phyloP scores from a whole-genome alignment of 306 rosid genomes.

The Prunus mume region DNA sequence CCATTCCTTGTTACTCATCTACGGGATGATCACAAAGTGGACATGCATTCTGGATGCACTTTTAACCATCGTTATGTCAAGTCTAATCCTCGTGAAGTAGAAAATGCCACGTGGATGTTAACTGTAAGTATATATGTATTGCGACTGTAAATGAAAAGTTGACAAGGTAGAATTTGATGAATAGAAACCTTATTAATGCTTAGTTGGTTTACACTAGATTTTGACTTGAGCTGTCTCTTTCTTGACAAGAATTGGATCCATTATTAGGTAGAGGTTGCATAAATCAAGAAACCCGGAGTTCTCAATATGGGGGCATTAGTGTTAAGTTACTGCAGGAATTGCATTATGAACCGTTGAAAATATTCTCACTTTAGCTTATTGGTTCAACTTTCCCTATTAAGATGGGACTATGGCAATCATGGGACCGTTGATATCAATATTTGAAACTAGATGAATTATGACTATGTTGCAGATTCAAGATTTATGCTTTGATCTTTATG shows the following conservation, averaged over 20 bases:
- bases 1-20: constrained; percentile 63
- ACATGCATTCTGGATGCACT: constrained; percentile 80
- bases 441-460: background rate
- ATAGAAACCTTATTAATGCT: background rate
- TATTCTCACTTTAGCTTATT: background rate
- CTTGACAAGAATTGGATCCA: background rate
- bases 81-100: constrained; percentile 77
- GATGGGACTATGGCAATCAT: background rate
- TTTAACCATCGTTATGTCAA: constrained; percentile 83
- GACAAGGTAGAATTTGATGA: background rate
- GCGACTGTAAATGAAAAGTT: background rate
- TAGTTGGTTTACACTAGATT: background rate
- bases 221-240: background rate
- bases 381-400: background rate
- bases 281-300: background rate
- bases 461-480: background rate
- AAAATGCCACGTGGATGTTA: constrained; percentile 86
- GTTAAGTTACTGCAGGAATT: background rate
- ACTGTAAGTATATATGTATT: constrained; percentile 45
- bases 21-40: constrained; percentile 77
- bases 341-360: background rate
- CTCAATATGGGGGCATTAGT: background rate
- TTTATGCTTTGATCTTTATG: constrained; percentile 13
- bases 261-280: constrained; percentile 2
- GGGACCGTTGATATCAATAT: background rate